Evolutionary conservation across 2,329 filamentous ascomycete species (phyloP), one percentile per base, ranked within the genome.

Genomic region (Passalora sequoiae): DNA sequence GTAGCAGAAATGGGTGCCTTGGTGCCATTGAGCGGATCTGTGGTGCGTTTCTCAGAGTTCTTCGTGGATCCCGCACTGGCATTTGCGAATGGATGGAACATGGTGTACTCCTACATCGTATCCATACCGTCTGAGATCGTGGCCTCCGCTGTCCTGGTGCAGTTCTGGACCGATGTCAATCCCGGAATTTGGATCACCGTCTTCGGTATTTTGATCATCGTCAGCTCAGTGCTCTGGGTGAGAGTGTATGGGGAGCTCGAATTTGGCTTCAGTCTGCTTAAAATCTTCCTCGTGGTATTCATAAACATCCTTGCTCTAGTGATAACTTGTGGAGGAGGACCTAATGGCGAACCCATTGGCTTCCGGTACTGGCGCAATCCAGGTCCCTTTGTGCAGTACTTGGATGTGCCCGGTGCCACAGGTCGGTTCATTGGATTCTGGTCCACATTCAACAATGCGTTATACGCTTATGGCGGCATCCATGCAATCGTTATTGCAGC

Each of bases 401-500:
- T 54, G 3, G 45, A 21, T 21, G 17, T 44, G 12, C 10, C 25
- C 4, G 51, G 51, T 4, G 38, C 51, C 2, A 29, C 46, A 9
- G 49, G 51, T 6, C 46, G 38, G 2, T 54, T 54, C 17, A 17
- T 48, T 4, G 51, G 51, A 2, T 52, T 50, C 20, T 54, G 46
- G 44, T 38, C 37, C 7, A 47, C 44, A 2, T 43, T 54, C 24
- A 48, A 43, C 35, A 38, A 37, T 4, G 51, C 49, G 9, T 24
- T 52, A 4, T 52, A 52, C 52, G 71, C 78, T 24, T 82, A 79
- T 59, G 71, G 72, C 17, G 78, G 79, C 45, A 81, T 78, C 19
- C 78, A 82, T 61, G 65, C 81, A 20, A 75, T 79, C 37, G 78
- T 77, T 57, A 63, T 76, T 24, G 71, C 71, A 38, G 74, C 73